These are phyloP conservation scores for Blastobotrys illinoisensis DNA, from an alignment of 1,139 yeast species.

Conservation along the genomic window DNA sequence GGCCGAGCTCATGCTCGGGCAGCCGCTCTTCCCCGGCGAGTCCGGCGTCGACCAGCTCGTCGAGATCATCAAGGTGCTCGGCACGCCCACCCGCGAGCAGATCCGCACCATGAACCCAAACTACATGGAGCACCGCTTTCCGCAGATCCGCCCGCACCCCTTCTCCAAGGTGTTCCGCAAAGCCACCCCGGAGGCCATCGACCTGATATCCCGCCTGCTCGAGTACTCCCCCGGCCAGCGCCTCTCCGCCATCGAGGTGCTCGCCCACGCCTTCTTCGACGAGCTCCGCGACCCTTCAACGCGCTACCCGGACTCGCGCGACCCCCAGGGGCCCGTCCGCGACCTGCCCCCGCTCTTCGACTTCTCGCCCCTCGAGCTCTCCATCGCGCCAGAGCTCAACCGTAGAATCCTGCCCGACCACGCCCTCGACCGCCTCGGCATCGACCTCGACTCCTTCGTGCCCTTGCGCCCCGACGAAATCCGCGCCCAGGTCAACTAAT, in stretches of 20 bases:
- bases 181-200: slow-evolving; percentile 54
- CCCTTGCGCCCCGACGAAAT: slow-evolving; percentile 35
- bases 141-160: slow-evolving; percentile 93
- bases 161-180: slow-evolving; percentile 76
- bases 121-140: slow-evolving; percentile 96
- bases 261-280: slow-evolving; percentile 70
- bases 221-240: slow-evolving; percentile 75
- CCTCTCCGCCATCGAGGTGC: slow-evolving; percentile 61
- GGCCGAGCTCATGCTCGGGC: slow-evolving; percentile 93
- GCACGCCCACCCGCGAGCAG: slow-evolving; percentile 92
- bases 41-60: slow-evolving; percentile 96
- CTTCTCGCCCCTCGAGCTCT: slow-evolving; percentile 36
- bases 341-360: slow-evolving; percentile 39
- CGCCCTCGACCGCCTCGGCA: slow-evolving; percentile 34
- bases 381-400: slow-evolving; percentile 38
- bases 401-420: slow-evolving; percentile 36
- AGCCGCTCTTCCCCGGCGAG: slow-evolving; percentile 96
- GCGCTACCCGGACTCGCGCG: slow-evolving; percentile 46
- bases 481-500: slow-evolving; percentile 11
- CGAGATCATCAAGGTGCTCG: slow-evolving; percentile 90
- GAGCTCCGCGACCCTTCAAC: slow-evolving; percentile 58
- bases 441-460: slow-evolving; percentile 34
- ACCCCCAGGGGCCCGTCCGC: slow-evolving; percentile 33
- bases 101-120: slow-evolving; percentile 94
- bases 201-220: slow-evolving; percentile 52